Percentiles rank a stretch among this genome's conserved stretches.
These are phyloP conservation scores for Spergularia azorica DNA, from an alignment of 179 eudicot species.

Conservation along the genomic window DNA sequence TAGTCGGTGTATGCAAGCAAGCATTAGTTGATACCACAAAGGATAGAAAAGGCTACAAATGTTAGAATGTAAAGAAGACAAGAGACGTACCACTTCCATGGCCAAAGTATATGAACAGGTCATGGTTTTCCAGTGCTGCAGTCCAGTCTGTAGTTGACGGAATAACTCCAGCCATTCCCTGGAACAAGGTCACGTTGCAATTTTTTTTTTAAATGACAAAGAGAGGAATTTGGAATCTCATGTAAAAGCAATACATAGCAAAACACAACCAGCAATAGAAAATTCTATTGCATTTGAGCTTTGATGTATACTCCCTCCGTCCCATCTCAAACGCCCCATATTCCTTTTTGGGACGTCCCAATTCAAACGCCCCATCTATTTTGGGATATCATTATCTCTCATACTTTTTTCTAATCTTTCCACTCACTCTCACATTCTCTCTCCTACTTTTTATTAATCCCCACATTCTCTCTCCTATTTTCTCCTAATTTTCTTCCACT, in stretches of 20 bases:
- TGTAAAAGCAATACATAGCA: neutral
- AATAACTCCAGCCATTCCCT: conserved; percentile 79
- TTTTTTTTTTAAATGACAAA: neutral
- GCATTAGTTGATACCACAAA: neutral
- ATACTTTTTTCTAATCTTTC: neutral
- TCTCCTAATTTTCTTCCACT: too few relatives aligned
- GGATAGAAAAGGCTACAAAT: neutral
- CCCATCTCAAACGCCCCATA: too few relatives aligned
- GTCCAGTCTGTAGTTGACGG: conserved; percentile 70
- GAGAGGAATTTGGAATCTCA: neutral
- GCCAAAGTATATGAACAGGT: conserved; percentile 84
- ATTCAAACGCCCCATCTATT: too few relatives aligned
- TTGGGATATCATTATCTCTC: neutral
- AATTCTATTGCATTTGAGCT: neutral
- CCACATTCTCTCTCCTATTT: too few relatives aligned
- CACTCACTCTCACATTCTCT: too few relatives aligned
- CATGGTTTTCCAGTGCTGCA: conserved; percentile 71
- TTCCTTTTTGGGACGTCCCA: too few relatives aligned
- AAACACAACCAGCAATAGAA: neutral
- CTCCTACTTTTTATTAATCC: too few relatives aligned
- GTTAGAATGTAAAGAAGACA: too few relatives aligned
- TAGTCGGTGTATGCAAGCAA: conserved; percentile 12
- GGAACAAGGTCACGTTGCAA: conserved; percentile 5
- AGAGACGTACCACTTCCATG: conserved; percentile 86
- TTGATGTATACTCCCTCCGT: neutral